phyloP scores from a whole-genome alignment of 345 rosid species.

The Lepidium sativum region DNA sequence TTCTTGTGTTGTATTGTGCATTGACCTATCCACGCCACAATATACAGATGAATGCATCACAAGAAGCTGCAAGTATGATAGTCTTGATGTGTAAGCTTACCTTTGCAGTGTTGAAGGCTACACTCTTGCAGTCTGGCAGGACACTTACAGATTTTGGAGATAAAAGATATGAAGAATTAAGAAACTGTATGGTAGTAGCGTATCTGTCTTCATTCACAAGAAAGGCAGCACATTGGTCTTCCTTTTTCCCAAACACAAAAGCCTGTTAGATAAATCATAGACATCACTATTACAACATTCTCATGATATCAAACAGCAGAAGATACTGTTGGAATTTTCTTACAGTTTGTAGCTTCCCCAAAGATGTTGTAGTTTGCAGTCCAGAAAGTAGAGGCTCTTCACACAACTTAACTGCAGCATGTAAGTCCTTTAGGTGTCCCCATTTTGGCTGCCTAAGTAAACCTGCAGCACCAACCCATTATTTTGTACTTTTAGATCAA shows the following conservation, averaged over 20 bases:
- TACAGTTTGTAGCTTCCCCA: constrained; percentile 58
- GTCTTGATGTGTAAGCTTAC: constrained; percentile 24
- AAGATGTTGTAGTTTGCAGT: constrained; percentile 10
- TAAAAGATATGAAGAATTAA: constrained; percentile 38
- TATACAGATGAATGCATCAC: background rate
- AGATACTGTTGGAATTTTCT: constrained; percentile 15
- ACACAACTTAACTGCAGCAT: constrained; percentile 54
- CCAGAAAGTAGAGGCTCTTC: constrained; percentile 49
- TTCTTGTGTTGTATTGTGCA: constrained; percentile 42
- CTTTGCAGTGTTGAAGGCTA: constrained; percentile 64
- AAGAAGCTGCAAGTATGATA: constrained; percentile 1
- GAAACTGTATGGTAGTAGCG: constrained; percentile 33
- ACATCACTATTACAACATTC: background rate
- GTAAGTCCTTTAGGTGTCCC: constrained; percentile 75
- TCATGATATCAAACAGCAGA: background rate
- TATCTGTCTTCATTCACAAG: constrained; percentile 44
- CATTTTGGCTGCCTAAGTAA: constrained; percentile 64
- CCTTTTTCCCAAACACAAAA: constrained; percentile 39
- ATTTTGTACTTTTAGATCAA: constrained; percentile 1
- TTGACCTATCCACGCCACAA: constrained; percentile 39
- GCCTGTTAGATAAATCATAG: constrained; percentile 37
- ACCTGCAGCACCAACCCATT: constrained; percentile 32
- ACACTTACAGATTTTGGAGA: constrained; percentile 62
- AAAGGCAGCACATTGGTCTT: constrained; percentile 54
- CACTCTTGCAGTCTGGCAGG: constrained; percentile 66